Conservation (phyloP, 2,329 filamentous ascomycete species). For the Ophiostoma sp. region DNA sequence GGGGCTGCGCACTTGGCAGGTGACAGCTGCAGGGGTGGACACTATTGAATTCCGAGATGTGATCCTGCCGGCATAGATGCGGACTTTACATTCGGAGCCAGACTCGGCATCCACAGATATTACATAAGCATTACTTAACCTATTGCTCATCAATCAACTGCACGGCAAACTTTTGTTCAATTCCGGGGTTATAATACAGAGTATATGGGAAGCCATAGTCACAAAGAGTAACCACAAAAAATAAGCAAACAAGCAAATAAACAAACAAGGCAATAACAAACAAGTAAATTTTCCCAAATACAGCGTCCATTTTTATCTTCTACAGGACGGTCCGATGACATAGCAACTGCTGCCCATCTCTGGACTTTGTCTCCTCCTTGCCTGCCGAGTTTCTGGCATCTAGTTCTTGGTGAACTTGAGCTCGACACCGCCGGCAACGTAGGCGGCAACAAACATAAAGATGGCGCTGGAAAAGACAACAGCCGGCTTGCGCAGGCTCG, state of each 20-base stretch:
- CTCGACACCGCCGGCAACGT: slow-evolving; percentile 71
- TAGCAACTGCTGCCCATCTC: not conserved
- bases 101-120: not conserved
- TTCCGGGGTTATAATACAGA: slow-evolving; percentile 9
- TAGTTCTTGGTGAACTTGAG: slow-evolving; percentile 59
- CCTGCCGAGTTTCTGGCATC: not conserved
- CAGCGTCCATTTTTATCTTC: not conserved
- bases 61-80: not conserved
- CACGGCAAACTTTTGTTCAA: slow-evolving; percentile 5
- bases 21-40: not conserved
- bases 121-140: not conserved
- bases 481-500: slow-evolving; percentile 78
- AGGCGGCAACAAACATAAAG: slow-evolving; percentile 67
- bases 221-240: not conserved
- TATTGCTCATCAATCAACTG: not conserved
- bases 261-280: not conserved
- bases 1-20: not conserved
- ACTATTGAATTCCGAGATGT: not conserved
- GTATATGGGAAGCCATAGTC: not conserved
- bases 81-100: not conserved
- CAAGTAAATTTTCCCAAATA: slow-evolving; percentile 13
- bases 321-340: not conserved
- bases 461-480: slow-evolving; percentile 71
- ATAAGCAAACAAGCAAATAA: too few relatives aligned
- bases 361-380: not conserved